Evolutionary conservation across 306 rosid species (phyloP).

Genomic region (Prosopis cineraria): DNA sequence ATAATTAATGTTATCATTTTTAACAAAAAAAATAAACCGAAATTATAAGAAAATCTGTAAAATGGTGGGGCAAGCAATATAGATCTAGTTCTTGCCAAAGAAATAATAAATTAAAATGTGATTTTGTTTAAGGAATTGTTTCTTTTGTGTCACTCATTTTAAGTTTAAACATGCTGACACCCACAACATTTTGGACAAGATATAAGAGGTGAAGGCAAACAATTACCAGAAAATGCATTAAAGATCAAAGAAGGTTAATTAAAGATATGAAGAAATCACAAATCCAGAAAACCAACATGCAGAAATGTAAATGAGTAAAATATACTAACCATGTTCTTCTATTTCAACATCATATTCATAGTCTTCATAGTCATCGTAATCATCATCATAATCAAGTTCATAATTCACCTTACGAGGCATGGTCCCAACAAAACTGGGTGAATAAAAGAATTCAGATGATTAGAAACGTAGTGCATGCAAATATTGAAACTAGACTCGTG

Average conservation of each 20-base stretch:
- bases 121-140: not conserved
- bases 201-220: not conserved
- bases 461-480: not conserved
- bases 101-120: not conserved
- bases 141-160: not conserved
- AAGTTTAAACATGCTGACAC: not conserved
- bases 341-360: slow-evolving; percentile 42
- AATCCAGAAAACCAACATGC: not conserved
- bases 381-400: slow-evolving; percentile 60
- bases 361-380: not conserved
- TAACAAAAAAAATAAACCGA: not conserved
- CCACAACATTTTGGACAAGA: not conserved
- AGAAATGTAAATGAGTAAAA: not conserved
- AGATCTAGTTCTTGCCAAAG: slow-evolving; percentile 17
- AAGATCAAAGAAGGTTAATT: not conserved
- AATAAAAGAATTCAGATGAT: slow-evolving; percentile 13
- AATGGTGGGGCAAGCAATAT: too few relatives aligned
- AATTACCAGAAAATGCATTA: slow-evolving; percentile 11
- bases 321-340: slow-evolving; percentile 62
- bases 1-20: not conserved
- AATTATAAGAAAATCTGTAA: too few relatives aligned
- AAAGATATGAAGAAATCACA: not conserved
- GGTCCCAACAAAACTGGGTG: slow-evolving; percentile 30
- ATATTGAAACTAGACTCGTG: not conserved
- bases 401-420: slow-evolving; percentile 87